Conservation (phyloP, 805 yeast species). For the Candida stauntonica region DNA sequence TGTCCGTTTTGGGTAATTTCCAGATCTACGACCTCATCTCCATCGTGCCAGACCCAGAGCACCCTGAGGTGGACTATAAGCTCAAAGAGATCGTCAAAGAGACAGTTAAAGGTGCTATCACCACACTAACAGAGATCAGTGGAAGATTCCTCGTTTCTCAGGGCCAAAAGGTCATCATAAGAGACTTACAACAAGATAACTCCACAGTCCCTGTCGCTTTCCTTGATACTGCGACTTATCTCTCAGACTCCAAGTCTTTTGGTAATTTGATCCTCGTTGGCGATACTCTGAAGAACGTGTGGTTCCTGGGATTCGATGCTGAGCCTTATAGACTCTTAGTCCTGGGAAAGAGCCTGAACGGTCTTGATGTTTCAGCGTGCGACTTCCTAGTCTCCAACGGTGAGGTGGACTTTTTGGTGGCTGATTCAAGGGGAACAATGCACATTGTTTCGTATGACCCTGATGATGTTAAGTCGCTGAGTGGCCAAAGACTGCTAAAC, state of each 20-base stretch:
- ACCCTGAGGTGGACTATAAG: conserved; percentile 78
- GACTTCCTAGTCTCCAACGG: conserved; percentile 75
- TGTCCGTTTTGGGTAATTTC: conserved; percentile 74
- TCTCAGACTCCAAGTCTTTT: conserved; percentile 74
- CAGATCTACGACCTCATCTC: conserved; percentile 70
- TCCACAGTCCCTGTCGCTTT: conserved; percentile 92
- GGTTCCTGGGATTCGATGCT: conserved; percentile 87
- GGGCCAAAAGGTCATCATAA: conserved; percentile 72
- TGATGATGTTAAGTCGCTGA: conserved; percentile 76
- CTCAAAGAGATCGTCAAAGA: conserved; percentile 71
- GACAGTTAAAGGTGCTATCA: conserved; percentile 77
- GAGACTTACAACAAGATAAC: conserved; percentile 83
- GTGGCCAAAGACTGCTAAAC: conserved; percentile 72
- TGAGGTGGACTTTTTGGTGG: conserved; percentile 58
- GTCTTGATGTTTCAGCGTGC: conserved; percentile 60
- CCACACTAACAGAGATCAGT: conserved; percentile 70
- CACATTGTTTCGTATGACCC: conserved; percentile 87
- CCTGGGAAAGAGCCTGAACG: conserved; percentile 68
- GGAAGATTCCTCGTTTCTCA: conserved; percentile 83
- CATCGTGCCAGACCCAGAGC: conserved; percentile 84
- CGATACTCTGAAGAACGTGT: conserved; percentile 71
- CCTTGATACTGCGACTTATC: conserved; percentile 75
- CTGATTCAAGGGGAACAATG: conserved; percentile 62
- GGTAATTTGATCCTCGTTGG: conserved; percentile 80
- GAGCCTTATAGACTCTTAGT: conserved; percentile 87